Evolutionary conservation across 805 yeast genomes (phyloP), one percentile per base, ranked within the genome.

Genomic region (Huiozyma naganishii): DNA sequence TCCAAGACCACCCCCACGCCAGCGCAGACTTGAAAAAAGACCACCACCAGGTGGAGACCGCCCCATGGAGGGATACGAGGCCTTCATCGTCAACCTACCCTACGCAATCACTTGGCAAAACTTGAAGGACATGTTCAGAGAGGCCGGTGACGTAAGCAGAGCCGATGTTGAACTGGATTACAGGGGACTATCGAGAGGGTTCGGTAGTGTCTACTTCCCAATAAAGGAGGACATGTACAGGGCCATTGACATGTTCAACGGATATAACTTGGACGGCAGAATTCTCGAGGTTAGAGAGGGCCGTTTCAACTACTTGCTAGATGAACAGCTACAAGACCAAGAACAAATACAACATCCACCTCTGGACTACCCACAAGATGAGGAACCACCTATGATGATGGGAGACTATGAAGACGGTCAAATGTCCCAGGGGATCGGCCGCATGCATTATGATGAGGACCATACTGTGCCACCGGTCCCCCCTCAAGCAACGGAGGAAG

Each of bases 1-100:
- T 11, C 9, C 11, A 9, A 30, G 33, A 11, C 27, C 37, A 12
- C 37, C 37, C 8, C 37, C 37, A 12, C 34, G n/a, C 34, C n/a
- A 36, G 8, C 27, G 39, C 27, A 36, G 28, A 17, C 11, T 50
- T 56, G 28, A 43, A 46, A 39, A 43, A 46, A 39, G 46, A 41
- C 36, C 49, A 42, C 37, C 43, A 35, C 29, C 27, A 11, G 23
- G 23, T 29, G 29, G 38, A 10, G 38, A 41, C 29, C 27, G 23
- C 6, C 28, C n/a, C 8, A 32, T 34, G 11, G 38, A 46, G 47
- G 47, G 49, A 30, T 64, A 49, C 51, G 92, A 85, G 61, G 73
- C 86, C 32, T 87, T 84, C 63, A 77, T 85, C 36, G 85, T 87
- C 32, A 87, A 89, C 61, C 67, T 89, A 49, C 95, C 97, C 17